Evolutionary conservation across 2,329 filamentous ascomycete genomes (phyloP).

Genomic region (Ascocoryne sarcoides): DNA sequence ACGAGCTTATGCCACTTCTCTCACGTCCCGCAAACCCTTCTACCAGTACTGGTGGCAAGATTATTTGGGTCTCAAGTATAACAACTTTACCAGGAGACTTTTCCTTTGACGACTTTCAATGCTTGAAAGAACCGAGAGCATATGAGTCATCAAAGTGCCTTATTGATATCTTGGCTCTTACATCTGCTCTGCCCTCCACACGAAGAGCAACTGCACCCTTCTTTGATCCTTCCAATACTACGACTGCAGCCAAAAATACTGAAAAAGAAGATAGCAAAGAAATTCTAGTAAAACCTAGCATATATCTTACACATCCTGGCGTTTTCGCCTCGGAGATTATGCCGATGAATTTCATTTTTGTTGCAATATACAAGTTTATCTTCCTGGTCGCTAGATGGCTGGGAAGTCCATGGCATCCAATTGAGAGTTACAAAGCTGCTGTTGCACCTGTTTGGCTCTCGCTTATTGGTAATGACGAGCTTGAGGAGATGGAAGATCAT

Average conservation of each 20-base stretch:
- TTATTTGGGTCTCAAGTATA: conserved; percentile 83
- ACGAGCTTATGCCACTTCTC: conserved; percentile 70
- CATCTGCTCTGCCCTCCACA: conserved; percentile 57
- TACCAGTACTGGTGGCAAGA: conserved; percentile 26
- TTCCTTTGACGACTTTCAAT: conserved; percentile 69
- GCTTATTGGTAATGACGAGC: conserved; percentile 53
- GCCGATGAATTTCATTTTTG: conserved; percentile 60
- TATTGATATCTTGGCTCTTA: conserved; percentile 75
- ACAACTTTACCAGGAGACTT: conserved; percentile 49
- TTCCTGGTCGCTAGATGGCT: conserved; percentile 67
- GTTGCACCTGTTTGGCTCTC: conserved; percentile 70
- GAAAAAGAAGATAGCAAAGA: conserved; percentile 9
- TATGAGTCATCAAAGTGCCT: conserved; percentile 87
- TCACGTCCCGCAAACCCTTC: conserved; percentile 21
- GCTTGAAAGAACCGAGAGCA: conserved; percentile 46
- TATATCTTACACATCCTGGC: conserved; percentile 80
- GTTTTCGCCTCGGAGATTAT: conserved; percentile 77
- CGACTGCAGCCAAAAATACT: conserved; percentile 12
- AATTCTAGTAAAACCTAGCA: conserved; percentile 41
- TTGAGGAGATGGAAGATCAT: conserved; percentile 44
- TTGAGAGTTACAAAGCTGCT: conserved; percentile 69
- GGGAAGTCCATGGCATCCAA: conserved; percentile 82
- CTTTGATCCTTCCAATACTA: conserved; percentile 34
- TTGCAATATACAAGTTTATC: conserved; percentile 56
- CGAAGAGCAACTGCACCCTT: conserved; percentile 48